Conservation (phyloP, 331 rosid genomes). For the Erythrophleum ivorense region DNA sequence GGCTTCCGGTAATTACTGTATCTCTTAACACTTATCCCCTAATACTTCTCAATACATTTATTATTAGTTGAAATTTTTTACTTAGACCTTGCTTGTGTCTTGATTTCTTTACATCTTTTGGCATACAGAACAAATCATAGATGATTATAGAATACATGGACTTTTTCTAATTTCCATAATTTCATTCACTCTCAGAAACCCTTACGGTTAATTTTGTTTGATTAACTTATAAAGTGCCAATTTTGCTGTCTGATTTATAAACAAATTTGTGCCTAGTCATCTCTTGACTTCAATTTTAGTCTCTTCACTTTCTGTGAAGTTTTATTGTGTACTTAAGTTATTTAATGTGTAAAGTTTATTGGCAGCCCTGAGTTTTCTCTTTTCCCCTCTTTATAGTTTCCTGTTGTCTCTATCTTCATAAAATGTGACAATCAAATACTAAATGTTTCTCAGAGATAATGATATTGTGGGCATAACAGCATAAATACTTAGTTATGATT, state of each 20-base stretch:
- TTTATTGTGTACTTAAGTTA: too few species aligned
- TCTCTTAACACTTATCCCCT: neutral
- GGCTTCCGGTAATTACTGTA: conserved; percentile 58
- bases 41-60: neutral
- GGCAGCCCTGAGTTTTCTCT: neutral
- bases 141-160: neutral
- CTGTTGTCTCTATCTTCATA: neutral
- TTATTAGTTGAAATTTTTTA: neutral
- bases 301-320: too few species aligned
- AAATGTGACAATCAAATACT: neutral
- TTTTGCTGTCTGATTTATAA: neutral
- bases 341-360: neutral
- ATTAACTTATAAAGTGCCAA: neutral
- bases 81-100: neutral
- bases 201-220: neutral
- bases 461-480: neutral
- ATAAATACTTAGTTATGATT: neutral
- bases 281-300: too few species aligned
- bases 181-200: neutral
- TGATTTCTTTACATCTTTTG: neutral
- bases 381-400: neutral
- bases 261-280: neutral
- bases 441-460: too few species aligned
- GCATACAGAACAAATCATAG: neutral
- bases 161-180: neutral